Conservation (phyloP, 306 rosid genomes). For the Hylodesmum podocarpum region DNA sequence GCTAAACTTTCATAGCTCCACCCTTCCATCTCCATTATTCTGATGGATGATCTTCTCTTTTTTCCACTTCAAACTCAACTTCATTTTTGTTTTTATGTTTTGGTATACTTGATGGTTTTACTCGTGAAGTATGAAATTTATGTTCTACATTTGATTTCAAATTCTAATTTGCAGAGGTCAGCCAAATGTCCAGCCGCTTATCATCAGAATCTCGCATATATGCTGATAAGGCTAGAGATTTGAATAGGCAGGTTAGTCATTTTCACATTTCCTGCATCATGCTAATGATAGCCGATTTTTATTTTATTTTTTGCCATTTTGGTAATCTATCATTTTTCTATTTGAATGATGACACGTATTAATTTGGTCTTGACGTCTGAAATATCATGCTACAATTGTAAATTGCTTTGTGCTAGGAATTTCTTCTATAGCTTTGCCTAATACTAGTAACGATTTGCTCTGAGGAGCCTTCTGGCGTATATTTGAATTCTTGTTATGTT, state of each 20-base stretch:
- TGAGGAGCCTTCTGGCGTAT: conserved; percentile 16
- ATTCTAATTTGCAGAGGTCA: conserved; percentile 83
- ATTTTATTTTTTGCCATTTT: neutral
- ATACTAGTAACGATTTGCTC: neutral
- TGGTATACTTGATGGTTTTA: conserved; percentile 17
- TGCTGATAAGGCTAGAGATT: conserved; percentile 93
- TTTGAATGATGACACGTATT: neutral
- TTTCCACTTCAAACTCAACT: neutral
- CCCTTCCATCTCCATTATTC: neutral
- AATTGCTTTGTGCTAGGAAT: conserved; percentile 5
- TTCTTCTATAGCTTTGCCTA: conserved; percentile 5
- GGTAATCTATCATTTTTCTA: neutral
- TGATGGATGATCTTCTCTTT: conserved; percentile 1
- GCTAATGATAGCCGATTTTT: neutral
- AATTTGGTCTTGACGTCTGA: conserved; percentile 12
- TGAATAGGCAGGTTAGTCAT: conserved; percentile 86
- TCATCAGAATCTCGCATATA: conserved; percentile 93
- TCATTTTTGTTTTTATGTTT: conserved; percentile 3
- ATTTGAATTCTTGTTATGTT: conserved; percentile 7
- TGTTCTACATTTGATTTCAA: conserved; percentile 14
- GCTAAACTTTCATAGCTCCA: neutral
- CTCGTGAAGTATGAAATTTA: neutral
- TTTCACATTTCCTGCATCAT: conserved; percentile 19
- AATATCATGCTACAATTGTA: neutral
- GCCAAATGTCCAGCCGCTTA: conserved; percentile 93